Evolutionary conservation across 805 yeast genomes (phyloP).

Genomic region (Debaryomyces castellii): DNA sequence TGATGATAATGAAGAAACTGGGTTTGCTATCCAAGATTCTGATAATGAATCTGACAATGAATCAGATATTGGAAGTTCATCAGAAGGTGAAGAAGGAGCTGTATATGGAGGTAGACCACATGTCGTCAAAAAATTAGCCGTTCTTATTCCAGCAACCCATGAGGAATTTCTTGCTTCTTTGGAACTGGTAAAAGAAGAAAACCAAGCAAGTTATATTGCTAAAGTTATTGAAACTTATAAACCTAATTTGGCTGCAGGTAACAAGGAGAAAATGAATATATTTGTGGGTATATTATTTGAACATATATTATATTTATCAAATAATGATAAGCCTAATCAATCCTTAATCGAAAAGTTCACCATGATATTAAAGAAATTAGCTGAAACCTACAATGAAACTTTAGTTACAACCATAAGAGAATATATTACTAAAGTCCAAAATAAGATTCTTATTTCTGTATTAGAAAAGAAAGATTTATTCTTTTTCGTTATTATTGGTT

Average conservation of each 20-base stretch:
- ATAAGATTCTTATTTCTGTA: constrained; percentile 34
- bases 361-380: constrained; percentile 50
- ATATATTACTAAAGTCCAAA: constrained; percentile 55
- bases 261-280: constrained; percentile 66
- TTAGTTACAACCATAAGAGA: constrained; percentile 64
- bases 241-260: constrained; percentile 79
- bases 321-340: constrained; percentile 23
- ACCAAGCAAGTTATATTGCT: constrained; percentile 49
- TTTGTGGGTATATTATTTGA: constrained; percentile 65
- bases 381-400: constrained; percentile 63
- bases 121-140: constrained; percentile 4
- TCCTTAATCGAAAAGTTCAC: constrained; percentile 43
- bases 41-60: constrained; percentile 37
- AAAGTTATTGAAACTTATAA: constrained; percentile 61
- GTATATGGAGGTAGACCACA: constrained; percentile 13
- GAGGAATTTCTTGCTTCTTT: constrained; percentile 33
- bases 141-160: constrained; percentile 30
- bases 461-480: constrained; percentile 50
- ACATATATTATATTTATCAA: constrained; percentile 54
- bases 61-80: constrained; percentile 25
- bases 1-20: constrained; percentile 47
- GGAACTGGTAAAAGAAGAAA: constrained; percentile 31
- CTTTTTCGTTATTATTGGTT: constrained; percentile 70
- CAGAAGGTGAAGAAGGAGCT: constrained; percentile 21
- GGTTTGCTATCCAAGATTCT: constrained; percentile 29